Conservation (phyloP, 1,284 basidiomycete genomes). For the Meira miltonrushii region DNA sequence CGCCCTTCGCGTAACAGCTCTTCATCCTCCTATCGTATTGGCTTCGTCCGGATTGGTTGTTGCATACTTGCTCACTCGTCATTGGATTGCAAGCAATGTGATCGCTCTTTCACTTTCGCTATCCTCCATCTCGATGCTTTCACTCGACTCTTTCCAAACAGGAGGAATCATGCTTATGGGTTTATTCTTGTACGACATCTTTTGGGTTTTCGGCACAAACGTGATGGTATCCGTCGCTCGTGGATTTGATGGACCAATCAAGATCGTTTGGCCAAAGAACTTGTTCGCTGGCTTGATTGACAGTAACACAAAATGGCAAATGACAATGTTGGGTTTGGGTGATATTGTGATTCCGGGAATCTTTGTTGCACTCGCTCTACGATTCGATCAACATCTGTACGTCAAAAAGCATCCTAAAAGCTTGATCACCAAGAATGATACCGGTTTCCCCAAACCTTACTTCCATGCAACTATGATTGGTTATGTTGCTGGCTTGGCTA, state of each 20-base stretch:
- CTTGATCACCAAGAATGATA: slow-evolving; percentile 32
- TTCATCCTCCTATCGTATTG: slow-evolving; percentile 58
- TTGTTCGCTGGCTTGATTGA: slow-evolving; percentile 20
- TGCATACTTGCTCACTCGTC: slow-evolving; percentile 61
- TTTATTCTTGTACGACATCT: slow-evolving; percentile 50
- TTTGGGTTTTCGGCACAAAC: slow-evolving; percentile 50
- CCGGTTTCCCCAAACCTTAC: slow-evolving; percentile 66
- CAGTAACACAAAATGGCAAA: slow-evolving; percentile 57
- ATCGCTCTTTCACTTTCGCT: slow-evolving; percentile 78
- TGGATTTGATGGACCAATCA: slow-evolving; percentile 73
- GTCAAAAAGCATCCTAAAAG: slow-evolving; percentile 41
- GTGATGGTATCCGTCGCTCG: slow-evolving; percentile 66
- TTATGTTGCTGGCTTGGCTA: slow-evolving; percentile 71
- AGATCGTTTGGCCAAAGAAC: slow-evolving; percentile 58
- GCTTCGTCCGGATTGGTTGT: slow-evolving; percentile 65
- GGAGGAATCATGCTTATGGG: slow-evolving; percentile 70
- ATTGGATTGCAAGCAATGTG: slow-evolving; percentile 72
- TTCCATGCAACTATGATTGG: slow-evolving; percentile 68
- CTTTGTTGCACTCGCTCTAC: slow-evolving; percentile 79
- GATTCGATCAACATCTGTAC: slow-evolving; percentile 69
- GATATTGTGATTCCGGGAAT: slow-evolving; percentile 86
- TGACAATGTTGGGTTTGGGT: slow-evolving; percentile 87
- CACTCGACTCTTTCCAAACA: slow-evolving; percentile 84
- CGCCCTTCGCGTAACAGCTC: background rate
- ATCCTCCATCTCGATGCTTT: slow-evolving; percentile 73